Evolutionary conservation across 371 early-diverging fungal species (phyloP), one percentile per base, ranked within the genome.

Genomic region (Apophysomyces ossiformis): DNA sequence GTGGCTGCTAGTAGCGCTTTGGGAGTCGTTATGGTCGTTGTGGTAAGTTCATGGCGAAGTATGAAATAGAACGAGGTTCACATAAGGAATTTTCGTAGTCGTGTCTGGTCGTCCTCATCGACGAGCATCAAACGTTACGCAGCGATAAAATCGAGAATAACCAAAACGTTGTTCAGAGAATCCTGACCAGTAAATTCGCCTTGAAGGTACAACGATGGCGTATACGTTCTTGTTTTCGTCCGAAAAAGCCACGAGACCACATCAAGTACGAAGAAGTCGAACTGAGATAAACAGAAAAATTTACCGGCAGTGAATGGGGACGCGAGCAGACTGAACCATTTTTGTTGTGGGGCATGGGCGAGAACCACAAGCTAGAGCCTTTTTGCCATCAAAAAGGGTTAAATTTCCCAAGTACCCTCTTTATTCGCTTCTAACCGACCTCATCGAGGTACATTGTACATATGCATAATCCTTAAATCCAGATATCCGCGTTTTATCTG

Each of bases 1-100:
- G 86, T 95, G 36, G 85, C 89, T 9, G 87, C 93, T 0, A 86
- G 89, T 9, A 87, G 91, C 21, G 80, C 86, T 1, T 75, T 93
- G 18, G 89, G 91, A 39, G 85, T 87, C 0, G 72, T 92, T 21
- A 76, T 87, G 36, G 74, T 91, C 2, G 85, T 89, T 5, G 64
- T 89, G 47, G 85, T 86, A 80, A 68, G 78, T 39, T 39, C 21
- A 7, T 58, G 15, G 32, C 13, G 26, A 61, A 35, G 26, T 44
- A 32, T 16, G 41, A 12, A 5, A 16, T 16, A 5, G 45, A 15
- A 45, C 18, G 44, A 12, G 5, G 35, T n/a, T 37, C 21, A 2
- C 15, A 38, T 6, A 4, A 62, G 0, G 5, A 57, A 63, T 7
- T 50, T 50, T 38, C 9, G 64, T 76, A 84, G 82, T 78, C 81